phyloP scores from a whole-genome alignment of 192 early-diverging fungal genomes.

The Coemansia sp. region DNA sequence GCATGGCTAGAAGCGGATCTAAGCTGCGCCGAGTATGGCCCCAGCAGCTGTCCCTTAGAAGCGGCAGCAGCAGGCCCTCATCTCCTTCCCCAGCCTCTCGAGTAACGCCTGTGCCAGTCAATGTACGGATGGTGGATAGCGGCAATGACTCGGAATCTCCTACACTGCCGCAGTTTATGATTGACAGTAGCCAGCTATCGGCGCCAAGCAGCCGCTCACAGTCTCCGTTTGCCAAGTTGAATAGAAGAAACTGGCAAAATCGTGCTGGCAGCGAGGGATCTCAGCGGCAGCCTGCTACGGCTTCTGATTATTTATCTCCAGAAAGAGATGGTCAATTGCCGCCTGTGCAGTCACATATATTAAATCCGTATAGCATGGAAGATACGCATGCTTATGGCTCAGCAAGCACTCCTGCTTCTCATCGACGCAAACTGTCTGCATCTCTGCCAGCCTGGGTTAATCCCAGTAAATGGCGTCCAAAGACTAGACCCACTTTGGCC shows the following conservation, averaged over 20 bases:
- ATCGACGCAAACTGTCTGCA: slow-evolving; percentile 5
- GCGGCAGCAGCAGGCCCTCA: slow-evolving; percentile 15
- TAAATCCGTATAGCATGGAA: neutral
- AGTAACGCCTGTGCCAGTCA: neutral
- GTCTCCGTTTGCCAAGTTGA: slow-evolving; percentile 1
- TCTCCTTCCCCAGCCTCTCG: neutral
- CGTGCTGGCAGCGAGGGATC: neutral
- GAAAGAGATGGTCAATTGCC: neutral
- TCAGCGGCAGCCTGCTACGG: neutral
- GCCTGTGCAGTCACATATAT: neutral
- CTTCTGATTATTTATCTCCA: neutral
- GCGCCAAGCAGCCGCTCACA: neutral
- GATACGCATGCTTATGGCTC: neutral
- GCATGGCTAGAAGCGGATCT: neutral
- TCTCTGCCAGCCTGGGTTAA: slow-evolving; percentile 12
- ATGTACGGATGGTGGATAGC: slow-evolving; percentile 22
- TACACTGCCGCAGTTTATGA: slow-evolving; percentile 2
- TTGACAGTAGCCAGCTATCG: slow-evolving; percentile 18
- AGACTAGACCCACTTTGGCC: neutral
- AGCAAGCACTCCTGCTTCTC: neutral
- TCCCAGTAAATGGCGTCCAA: slow-evolving; percentile 11
- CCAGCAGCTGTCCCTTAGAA: neutral
- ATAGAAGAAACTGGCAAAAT: too few relatives aligned
- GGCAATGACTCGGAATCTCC: slow-evolving; percentile 2
- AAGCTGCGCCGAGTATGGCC: slow-evolving; percentile 5